Evolutionary conservation across 2,329 filamentous ascomycete genomes (phyloP), one percentile per base, ranked within the genome.

Genomic region (Coleophoma cylindrospora): DNA sequence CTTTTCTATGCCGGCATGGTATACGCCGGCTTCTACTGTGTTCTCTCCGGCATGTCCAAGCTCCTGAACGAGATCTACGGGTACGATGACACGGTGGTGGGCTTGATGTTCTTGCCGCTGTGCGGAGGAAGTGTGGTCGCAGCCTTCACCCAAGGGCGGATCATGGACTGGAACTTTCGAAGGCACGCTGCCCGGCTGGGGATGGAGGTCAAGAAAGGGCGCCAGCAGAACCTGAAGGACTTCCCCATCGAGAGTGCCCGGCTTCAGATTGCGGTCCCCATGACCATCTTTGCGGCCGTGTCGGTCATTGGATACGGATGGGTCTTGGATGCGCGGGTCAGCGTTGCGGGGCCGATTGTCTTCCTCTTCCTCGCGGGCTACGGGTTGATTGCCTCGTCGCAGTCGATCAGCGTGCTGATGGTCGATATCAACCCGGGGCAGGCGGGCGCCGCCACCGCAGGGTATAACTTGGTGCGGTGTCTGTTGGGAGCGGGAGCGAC

Each of bases 81-180:
- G 1, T 78, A 81, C 22, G 73, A 77, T 50, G 79, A 84, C 17
- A 66, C 76, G 3, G 67, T 75, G 12, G 70, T 81, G 3, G 80
- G 80, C 2, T 64, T 80, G 5, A 75, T 74, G 68, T 79, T 76
- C 56, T 63, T 80, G 1, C 76, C 76, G 2, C 51, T 76, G 14
- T 74, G 75, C 0, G 66, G 60, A 2, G 76, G 76, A 1, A 73
- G 72, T 11, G 63, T 76, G 10, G 58, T 69, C 2, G 69, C 74
- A 1, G 72, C 73, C 1, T 57, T 69, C n/a, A 57, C 70, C 3
- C 66, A 68, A 12, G 82, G 85, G 1, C 71, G 72, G 1, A 54
- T 81, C 1, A 74, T 88, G 38, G 86, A 89, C 63, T 76, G 76
- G 68, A 89, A 87, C 63, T 91, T 83, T 63, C 73, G 76, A 1